phyloP scores from a whole-genome alignment of 1,139 yeast genomes.

The Saccharomyces hybrid region DNA sequence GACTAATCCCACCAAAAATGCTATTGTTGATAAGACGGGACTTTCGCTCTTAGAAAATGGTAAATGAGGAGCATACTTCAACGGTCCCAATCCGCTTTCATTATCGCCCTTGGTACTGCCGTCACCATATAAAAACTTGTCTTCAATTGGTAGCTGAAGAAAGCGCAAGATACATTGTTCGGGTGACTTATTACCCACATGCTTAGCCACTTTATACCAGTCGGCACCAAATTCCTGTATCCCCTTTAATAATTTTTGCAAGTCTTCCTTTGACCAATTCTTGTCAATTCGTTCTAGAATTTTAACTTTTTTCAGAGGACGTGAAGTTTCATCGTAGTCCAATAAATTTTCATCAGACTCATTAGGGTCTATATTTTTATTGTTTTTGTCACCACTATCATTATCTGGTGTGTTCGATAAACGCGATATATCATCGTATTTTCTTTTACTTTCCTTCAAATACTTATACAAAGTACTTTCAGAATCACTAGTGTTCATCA shows the following conservation, averaged over 20 bases:
- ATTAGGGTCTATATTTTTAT: neutral
- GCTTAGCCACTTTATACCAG: slow-evolving; percentile 68
- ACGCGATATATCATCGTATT: slow-evolving; percentile 1
- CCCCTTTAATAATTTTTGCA: slow-evolving; percentile 53
- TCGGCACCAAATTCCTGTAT: slow-evolving; percentile 52
- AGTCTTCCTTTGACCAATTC: slow-evolving; percentile 61
- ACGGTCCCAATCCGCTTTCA: slow-evolving; percentile 48
- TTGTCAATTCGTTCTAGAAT: slow-evolving; percentile 36
- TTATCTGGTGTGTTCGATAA: neutral
- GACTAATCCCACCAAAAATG: slow-evolving; percentile 78
- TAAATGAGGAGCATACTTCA: slow-evolving; percentile 72
- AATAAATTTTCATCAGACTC: slow-evolving; percentile 7
- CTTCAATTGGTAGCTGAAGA: slow-evolving; percentile 76
- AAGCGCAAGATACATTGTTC: slow-evolving; percentile 78
- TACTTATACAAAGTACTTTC: slow-evolving; percentile 21
- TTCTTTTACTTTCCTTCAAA: slow-evolving; percentile 15
- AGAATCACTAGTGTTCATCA: slow-evolving; percentile 34
- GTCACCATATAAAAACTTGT: slow-evolving; percentile 47
- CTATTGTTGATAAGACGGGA: slow-evolving; percentile 84
- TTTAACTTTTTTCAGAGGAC: slow-evolving; percentile 38
- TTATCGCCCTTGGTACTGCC: slow-evolving; percentile 3
- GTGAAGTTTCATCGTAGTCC: slow-evolving; percentile 6
- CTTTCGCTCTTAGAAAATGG: slow-evolving; percentile 83
- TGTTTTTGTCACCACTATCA: neutral
- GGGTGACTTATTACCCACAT: slow-evolving; percentile 60